A percentile compares a stretch with the other conserved stretches of the same genome.
phyloP scores from a whole-genome alignment of 805 yeast genomes.

The Yarrowia porcina region DNA sequence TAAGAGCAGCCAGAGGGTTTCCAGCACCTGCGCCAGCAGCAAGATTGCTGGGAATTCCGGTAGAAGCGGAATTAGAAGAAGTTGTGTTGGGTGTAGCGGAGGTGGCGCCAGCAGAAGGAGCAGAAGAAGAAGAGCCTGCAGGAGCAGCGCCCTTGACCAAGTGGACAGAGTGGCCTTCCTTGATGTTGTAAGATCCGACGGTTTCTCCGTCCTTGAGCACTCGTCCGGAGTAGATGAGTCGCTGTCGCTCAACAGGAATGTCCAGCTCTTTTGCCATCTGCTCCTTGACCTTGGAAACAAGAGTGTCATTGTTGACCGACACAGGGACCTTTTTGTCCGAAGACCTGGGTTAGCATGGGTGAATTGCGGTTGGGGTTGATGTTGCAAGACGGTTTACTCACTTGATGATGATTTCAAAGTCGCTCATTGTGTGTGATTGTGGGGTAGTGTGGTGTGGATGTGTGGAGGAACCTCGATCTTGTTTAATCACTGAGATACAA shows the following conservation, averaged over 20 bases:
- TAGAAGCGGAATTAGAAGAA: constrained; percentile 29
- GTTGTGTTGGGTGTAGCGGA: constrained; percentile 32
- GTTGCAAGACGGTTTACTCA: background rate
- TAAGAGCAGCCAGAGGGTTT: constrained; percentile 86
- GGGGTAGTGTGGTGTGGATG: background rate
- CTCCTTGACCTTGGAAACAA: constrained; percentile 68
- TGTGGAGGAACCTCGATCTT: background rate
- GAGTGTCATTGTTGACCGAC: constrained; percentile 48
- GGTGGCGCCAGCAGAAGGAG: constrained; percentile 34
- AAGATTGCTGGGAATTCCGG: constrained; percentile 66
- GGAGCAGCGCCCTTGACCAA: constrained; percentile 76
- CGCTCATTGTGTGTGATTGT: constrained; percentile 7
- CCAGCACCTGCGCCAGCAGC: constrained; percentile 86
- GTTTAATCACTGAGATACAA: background rate
- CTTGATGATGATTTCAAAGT: constrained; percentile 25
- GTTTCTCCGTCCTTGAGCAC: constrained; percentile 83
- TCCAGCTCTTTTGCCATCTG: constrained; percentile 58
- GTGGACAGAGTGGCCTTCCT: constrained; percentile 83
- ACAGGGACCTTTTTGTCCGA: constrained; percentile 80
- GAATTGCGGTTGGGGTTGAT: background rate
- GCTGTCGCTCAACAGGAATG: constrained; percentile 73
- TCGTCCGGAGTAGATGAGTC: constrained; percentile 90
- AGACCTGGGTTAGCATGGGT: constrained; percentile 40
- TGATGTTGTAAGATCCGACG: constrained; percentile 71
- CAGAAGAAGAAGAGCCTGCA: constrained; percentile 32